Percentiles rank a stretch among this genome's conserved stretches.
Conservation (phyloP, 768 basidiomycete species). For the Auriscalpium vulgare region DNA sequence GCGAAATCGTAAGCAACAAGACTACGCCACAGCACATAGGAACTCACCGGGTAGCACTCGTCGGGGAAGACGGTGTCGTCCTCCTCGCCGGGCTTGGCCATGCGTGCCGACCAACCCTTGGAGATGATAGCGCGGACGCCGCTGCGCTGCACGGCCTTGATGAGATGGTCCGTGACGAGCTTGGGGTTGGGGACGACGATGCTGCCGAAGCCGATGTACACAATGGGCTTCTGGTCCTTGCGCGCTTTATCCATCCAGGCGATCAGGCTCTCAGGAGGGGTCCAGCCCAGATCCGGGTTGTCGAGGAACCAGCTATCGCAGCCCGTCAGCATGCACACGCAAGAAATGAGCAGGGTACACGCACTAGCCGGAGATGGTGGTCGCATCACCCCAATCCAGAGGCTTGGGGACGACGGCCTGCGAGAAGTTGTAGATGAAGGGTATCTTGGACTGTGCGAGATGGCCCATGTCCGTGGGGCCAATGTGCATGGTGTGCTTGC, state of each 20-base stretch:
- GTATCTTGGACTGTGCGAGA: constrained; percentile 49
- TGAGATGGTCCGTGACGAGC: constrained; percentile 44
- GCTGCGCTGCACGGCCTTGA: constrained; percentile 53
- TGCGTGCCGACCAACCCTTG: constrained; percentile 59
- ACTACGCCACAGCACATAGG: neutral
- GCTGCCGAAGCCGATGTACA: constrained; percentile 67
- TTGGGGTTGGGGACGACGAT: constrained; percentile 58
- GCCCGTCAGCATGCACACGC: neutral
- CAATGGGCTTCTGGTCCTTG: constrained; percentile 47
- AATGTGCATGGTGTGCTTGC: constrained; percentile 41
- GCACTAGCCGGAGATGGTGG: constrained; percentile 48
- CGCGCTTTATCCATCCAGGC: constrained; percentile 51
- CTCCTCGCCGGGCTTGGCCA: constrained; percentile 34
- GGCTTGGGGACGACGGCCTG: constrained; percentile 59
- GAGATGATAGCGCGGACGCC: constrained; percentile 60
- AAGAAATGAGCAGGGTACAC: constrained; percentile 12
- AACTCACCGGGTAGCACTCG: constrained; percentile 37
- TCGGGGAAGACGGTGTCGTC: constrained; percentile 38
- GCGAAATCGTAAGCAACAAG: constrained; percentile 9
- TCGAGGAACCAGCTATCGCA: constrained; percentile 53
- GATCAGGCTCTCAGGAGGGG: constrained; percentile 39
- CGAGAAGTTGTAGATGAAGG: constrained; percentile 65
- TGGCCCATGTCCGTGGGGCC: constrained; percentile 51
- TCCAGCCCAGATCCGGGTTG: constrained; percentile 53
- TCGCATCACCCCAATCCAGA: constrained; percentile 60